Conservation (phyloP, 805 yeast species). For the Starmerella sirachaensis region DNA sequence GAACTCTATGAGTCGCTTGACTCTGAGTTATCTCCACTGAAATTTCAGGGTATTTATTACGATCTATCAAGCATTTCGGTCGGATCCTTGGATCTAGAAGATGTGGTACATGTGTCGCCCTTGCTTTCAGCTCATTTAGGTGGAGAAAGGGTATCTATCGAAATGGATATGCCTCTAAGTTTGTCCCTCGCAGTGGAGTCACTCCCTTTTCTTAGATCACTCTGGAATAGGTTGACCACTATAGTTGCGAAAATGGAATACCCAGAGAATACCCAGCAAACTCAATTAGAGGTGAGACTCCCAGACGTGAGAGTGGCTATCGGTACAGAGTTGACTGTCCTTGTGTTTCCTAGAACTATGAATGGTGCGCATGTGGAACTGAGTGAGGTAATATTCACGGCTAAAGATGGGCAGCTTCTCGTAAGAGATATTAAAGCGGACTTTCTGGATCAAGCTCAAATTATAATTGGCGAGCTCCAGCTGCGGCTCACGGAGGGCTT, state of each 20-base stretch:
- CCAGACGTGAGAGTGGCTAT: constrained; percentile 19
- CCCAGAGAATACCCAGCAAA: constrained; percentile 16
- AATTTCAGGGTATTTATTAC: background rate
- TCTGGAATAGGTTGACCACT: background rate
- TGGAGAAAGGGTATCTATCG: background rate
- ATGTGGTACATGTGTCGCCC: constrained; percentile 14
- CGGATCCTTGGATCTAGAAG: constrained; percentile 10
- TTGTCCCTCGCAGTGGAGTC: constrained; percentile 1
- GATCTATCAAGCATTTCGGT: background rate
- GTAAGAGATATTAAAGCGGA: constrained; percentile 2
- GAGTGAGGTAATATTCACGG: constrained; percentile 15
- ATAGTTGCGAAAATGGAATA: constrained; percentile 5
- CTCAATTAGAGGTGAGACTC: constrained; percentile 12
- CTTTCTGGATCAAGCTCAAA: background rate
- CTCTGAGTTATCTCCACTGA: background rate
- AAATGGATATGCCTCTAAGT: constrained; percentile 5
- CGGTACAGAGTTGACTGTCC: constrained; percentile 13
- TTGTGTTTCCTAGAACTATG: constrained; percentile 15
- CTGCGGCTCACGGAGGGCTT: constrained; percentile 1
- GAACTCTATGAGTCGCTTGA: constrained; percentile 12
- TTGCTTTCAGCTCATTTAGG: constrained; percentile 1
- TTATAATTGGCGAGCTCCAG: background rate
- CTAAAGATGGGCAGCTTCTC: constrained; percentile 17
- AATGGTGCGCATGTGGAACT: constrained; percentile 6
- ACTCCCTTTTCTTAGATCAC: background rate